These are phyloP conservation scores for Plasmodium knowlesi DNA, from an alignment of 169 alveolate genomes.

Conservation along the genomic window DNA sequence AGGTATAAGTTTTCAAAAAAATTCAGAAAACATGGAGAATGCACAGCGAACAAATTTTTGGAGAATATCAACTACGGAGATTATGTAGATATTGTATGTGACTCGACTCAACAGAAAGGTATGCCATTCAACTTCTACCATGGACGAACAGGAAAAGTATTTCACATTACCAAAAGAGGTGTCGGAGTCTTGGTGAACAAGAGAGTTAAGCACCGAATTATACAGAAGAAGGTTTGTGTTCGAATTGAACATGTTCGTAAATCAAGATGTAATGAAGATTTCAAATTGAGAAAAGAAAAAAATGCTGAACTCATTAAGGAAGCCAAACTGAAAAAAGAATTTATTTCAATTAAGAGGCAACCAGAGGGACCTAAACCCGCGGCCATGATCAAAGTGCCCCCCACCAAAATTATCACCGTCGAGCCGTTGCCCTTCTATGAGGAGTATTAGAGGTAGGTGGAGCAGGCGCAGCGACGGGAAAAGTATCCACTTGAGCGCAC, in stretches of 20 bases:
- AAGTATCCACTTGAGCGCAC: not conserved
- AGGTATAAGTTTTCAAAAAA: conserved; percentile 98
- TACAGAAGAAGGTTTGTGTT: conserved; percentile 96
- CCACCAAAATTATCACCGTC: conserved; percentile 80
- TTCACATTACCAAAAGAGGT: conserved; percentile 96
- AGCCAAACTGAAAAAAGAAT: conserved; percentile 92
- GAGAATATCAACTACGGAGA: conserved; percentile 95
- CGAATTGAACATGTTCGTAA: conserved; percentile 97
- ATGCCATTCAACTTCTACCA: conserved; percentile 99
- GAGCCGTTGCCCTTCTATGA: conserved; percentile 86
- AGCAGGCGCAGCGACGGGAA: not conserved
- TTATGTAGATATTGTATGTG: conserved; percentile 97
- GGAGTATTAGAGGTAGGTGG: conserved; percentile 66
- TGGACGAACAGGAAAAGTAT: conserved; percentile 99
- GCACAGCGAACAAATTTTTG: conserved; percentile 94
- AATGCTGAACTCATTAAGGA: conserved; percentile 93
- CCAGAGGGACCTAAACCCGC: conserved; percentile 84
- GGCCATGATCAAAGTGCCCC: conserved; percentile 82
- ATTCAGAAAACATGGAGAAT: conserved; percentile 96
- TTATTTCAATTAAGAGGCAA: conserved; percentile 78
- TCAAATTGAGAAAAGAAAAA: conserved; percentile 93
- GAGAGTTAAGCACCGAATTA: conserved; percentile 96
- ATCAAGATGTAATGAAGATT: conserved; percentile 97
- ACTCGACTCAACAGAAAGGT: conserved; percentile 98
- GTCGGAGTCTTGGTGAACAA: conserved; percentile 97